Evolutionary conservation across 2,329 filamentous ascomycete genomes (phyloP).

Genomic region (Balansia obtecta): DNA sequence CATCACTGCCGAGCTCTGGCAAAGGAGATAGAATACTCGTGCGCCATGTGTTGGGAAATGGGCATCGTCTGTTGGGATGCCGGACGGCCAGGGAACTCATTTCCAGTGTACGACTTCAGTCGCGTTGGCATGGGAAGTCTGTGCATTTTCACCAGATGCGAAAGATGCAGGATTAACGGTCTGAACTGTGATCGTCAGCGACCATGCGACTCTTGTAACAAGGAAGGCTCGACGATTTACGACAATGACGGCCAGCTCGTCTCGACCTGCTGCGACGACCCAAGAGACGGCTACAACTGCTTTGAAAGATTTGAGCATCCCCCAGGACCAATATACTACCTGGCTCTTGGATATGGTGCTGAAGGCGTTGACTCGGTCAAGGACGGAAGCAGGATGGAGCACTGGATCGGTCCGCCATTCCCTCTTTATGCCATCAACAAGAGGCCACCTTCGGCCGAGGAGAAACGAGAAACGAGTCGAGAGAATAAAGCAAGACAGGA

Average conservation of each 20-base stretch:
- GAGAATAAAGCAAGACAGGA: background rate
- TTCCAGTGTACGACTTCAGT: constrained; percentile 17
- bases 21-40: constrained; percentile 9
- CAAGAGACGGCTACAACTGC: constrained; percentile 7
- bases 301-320: constrained; percentile 7
- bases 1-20: constrained; percentile 12
- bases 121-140: constrained; percentile 19
- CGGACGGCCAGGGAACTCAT: constrained; percentile 1
- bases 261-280: constrained; percentile 6
- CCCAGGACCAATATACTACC: constrained; percentile 23
- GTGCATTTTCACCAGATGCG: constrained; percentile 15
- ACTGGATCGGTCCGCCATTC: constrained; percentile 14
- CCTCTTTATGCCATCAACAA: constrained; percentile 9
- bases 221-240: background rate
- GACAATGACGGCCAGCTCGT: background rate
- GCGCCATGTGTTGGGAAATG: constrained; percentile 16
- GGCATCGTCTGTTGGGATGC: constrained; percentile 17
- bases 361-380: constrained; percentile 16
- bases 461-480: background rate
- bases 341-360: constrained; percentile 17
- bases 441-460: background rate
- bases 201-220: constrained; percentile 24
- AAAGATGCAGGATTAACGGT: constrained; percentile 11
- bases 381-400: constrained; percentile 12
- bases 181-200: constrained; percentile 23